phyloP scores from a whole-genome alignment of 257 asterid species.

The Solanum microdontum region DNA sequence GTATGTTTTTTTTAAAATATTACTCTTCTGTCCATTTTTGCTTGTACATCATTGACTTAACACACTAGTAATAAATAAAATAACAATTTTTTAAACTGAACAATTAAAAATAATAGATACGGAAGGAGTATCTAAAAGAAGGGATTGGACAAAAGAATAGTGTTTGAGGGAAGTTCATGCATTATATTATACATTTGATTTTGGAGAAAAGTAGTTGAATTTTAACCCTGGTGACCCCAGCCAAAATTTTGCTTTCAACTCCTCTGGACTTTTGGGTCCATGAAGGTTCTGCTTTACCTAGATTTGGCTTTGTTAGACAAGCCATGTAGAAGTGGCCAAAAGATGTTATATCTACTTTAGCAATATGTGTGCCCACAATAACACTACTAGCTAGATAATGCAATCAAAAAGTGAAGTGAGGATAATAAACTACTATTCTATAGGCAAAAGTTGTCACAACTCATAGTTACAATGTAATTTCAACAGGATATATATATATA shows the following conservation, averaged over 20 bases:
- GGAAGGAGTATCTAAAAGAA: neutral
- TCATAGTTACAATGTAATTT: neutral
- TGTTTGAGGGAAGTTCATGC: neutral
- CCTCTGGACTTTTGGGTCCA: neutral
- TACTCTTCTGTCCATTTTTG: neutral
- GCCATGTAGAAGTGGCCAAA: neutral
- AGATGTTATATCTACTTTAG: neutral
- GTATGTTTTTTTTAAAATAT: neutral
- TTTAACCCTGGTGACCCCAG: neutral
- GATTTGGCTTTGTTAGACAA: conserved; percentile 1
- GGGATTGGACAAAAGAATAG: neutral
- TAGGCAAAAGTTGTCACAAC: neutral
- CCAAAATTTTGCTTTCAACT: neutral
- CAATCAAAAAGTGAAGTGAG: neutral
- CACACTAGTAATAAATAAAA: neutral
- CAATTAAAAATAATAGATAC: neutral
- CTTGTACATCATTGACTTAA: neutral
- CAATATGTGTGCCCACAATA: neutral
- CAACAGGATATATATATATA: neutral
- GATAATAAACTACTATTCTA: neutral
- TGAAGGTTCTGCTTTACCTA: neutral
- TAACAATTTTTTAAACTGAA: neutral
- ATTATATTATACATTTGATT: neutral
- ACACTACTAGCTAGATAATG: neutral
- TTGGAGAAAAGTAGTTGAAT: neutral